A percentile compares a stretch with the other conserved stretches of the same genome.
Conservation (phyloP, 176 grass and related monocot genomes). For the Zea mays region Zm-B73-REFERENCE-NAM-5.0 NC_050105.1:30367001-30367500, state of each 20-base stretch:
- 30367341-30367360: conserved; percentile 88
- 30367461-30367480: conserved; percentile 86
- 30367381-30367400: conserved; percentile 77
- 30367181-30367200: no score
- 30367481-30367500: conserved; percentile 85
- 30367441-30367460: conserved; percentile 82
- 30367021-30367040: not conserved
- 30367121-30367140: conserved; percentile 1
- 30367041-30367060: not conserved
- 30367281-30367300: not conserved
- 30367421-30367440: conserved; percentile 94
- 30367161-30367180: no score
- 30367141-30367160: no score
- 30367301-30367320: conserved; percentile 22
- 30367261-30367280: not conserved
- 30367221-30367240: no score
- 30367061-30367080: not conserved
- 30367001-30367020: not conserved
- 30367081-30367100: not conserved
- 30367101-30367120: not conserved
- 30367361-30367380: conserved; percentile 82
- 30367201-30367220: no score
- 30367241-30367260: no score
- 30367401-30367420: conserved; percentile 81
- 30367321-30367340: conserved; percentile 86